These are phyloP conservation scores for Pythium aristosporum DNA, from an alignment of 352 stramenopile genomes.

Conservation along the genomic window DNA sequence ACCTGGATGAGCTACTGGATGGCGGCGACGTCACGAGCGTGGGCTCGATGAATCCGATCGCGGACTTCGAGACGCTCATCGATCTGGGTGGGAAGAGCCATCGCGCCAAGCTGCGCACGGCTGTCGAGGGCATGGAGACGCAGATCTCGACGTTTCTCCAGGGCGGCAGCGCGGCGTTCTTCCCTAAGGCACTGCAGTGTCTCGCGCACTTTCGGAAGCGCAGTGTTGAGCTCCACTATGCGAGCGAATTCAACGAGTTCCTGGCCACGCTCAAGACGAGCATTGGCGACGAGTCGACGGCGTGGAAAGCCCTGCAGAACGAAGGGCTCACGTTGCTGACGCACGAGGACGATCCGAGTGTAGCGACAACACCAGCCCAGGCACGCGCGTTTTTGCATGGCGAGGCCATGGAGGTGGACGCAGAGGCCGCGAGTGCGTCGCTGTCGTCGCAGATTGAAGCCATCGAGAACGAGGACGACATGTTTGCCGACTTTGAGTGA, in stretches of 20 bases:
- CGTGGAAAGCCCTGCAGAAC: slow-evolving; percentile 55
- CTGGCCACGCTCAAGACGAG: slow-evolving; percentile 52
- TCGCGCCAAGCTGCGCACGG: slow-evolving; percentile 36
- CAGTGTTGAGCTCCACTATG: slow-evolving; percentile 69
- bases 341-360: slow-evolving; percentile 50
- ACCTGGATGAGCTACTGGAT: slow-evolving; percentile 76
- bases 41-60: slow-evolving; percentile 84
- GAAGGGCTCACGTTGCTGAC: slow-evolving; percentile 62
- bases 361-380: slow-evolving; percentile 47
- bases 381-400: slow-evolving; percentile 61
- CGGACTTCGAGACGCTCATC: slow-evolving; percentile 76
- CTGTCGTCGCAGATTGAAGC: slow-evolving; percentile 62
- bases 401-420: slow-evolving; percentile 46
- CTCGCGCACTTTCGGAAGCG: slow-evolving; percentile 69
- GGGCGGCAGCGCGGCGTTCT: slow-evolving; percentile 43
- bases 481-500: slow-evolving; percentile 84
- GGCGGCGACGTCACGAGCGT: slow-evolving; percentile 59
- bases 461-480: slow-evolving; percentile 71
- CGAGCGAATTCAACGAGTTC: slow-evolving; percentile 76
- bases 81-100: slow-evolving; percentile 46
- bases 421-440: slow-evolving; percentile 40
- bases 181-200: slow-evolving; percentile 69
- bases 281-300: slow-evolving; percentile 35
- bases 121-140: slow-evolving; percentile 66
- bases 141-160: slow-evolving; percentile 69